A percentile compares a stretch with the other conserved stretches of the same genome.
phyloP scores from a whole-genome alignment of 2,329 filamentous ascomycete genomes.

The Neoascochyta sp. region DNA sequence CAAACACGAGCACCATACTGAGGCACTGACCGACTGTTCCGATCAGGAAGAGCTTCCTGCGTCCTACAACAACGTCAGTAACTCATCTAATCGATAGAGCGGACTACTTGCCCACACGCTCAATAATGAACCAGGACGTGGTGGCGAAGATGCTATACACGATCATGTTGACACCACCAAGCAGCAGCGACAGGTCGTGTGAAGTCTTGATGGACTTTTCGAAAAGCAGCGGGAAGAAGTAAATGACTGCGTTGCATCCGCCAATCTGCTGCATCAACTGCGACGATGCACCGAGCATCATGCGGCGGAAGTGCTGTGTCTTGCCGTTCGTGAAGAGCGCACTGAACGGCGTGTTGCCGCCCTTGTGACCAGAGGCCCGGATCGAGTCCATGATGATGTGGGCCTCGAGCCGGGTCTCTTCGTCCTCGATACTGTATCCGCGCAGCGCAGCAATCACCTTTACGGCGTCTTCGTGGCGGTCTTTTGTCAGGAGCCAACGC shows the following conservation, averaged over 20 bases:
- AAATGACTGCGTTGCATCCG: conserved; percentile 43
- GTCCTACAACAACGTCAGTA: no score
- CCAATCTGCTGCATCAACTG: conserved; percentile 31
- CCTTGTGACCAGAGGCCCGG: conserved; percentile 40
- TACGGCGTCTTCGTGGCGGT: conserved; percentile 58
- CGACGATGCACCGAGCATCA: conserved; percentile 58
- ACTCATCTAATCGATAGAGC: no score
- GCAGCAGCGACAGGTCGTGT: conserved; percentile 43
- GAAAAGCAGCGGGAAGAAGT: conserved; percentile 44
- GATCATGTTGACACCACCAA: conserved; percentile 52
- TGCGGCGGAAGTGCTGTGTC: conserved; percentile 63
- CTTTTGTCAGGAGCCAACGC: conserved; percentile 62
- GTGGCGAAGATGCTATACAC: conserved; percentile 56
- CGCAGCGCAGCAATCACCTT: conserved; percentile 51
- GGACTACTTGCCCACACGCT: conserved; percentile 62
- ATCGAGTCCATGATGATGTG: conserved; percentile 63
- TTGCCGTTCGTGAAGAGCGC: conserved; percentile 60
- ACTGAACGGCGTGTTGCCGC: conserved; percentile 45
- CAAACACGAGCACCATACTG: conserved; percentile 49
- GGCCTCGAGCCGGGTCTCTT: conserved; percentile 57
- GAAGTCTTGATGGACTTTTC: conserved; percentile 50
- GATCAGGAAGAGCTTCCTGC: conserved; percentile 43
- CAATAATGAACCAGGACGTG: conserved; percentile 61
- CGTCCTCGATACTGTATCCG: conserved; percentile 49
- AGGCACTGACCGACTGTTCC: conserved; percentile 49